Base-by-base conservation (phyloP, 495 filamentous ascomycete species). In the Aspergillus sclerotiicarbonarius region DNA sequence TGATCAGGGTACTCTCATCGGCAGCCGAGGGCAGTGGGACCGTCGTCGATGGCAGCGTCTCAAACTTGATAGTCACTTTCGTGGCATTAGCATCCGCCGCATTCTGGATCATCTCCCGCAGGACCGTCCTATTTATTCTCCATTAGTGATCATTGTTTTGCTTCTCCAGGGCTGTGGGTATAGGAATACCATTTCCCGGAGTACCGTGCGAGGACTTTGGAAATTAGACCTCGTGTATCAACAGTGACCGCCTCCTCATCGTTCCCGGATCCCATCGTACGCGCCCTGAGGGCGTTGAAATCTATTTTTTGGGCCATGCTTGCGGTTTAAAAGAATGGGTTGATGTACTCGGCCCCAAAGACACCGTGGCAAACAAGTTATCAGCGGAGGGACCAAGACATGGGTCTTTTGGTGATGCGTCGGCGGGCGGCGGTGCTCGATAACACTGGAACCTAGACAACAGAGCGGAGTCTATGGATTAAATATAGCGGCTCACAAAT, bases 171-270 rank as follows among this genome's bases (percentile, higher is more conserved):
- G 12, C 10, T 32, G 13, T 12, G 31, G 7, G 18, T 12, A 44
- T 31, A 29, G 48, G 20, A 63, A 1, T 58, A 81, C 86, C 92
- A 96, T 76, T 98, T 93, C 55, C 94, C 92, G 8, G 91, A 94
- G 71, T 98, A 98, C 57, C 94, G 78, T 16, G 94, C 93, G 41
- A 98, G 82, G 1, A 98, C 92, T 73, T 99, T 99, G 71, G 97
- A 96, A 58, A 99, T 97, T 62, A 99, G 76, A 30, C 92, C 95
- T 63, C 95, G 80, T 21, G 94, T 99, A 67, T 99, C 96, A 54
- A 98, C 95, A 0, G 95, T 99, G 35, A 99, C 95, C n/a, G 94
- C 95, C 69, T 96, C 92, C 65, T 97, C 94, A 57, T 94, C 90
- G 49, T 89, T 87, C 30, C 90, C 88, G 44, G 91, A 87, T 44